Conservation (phyloP, 2,329 filamentous ascomycete species). For the Colletotrichum spinosum region DNA sequence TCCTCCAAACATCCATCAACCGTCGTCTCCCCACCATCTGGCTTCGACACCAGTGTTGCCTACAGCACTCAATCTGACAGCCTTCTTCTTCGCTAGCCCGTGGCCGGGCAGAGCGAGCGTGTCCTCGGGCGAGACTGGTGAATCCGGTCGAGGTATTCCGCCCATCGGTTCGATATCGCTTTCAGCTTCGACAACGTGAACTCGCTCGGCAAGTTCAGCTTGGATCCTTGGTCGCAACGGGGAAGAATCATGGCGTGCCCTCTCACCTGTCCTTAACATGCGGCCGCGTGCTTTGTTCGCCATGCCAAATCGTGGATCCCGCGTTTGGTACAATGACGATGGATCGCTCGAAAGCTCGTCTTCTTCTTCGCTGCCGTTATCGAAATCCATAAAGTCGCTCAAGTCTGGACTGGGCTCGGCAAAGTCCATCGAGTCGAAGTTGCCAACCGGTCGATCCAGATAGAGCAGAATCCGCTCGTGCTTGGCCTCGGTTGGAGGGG, state of each 20-base stretch:
- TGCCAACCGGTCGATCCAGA: slow-evolving; percentile 45
- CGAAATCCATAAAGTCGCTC: slow-evolving; percentile 53
- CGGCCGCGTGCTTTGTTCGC: slow-evolving; percentile 19
- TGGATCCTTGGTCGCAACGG: slow-evolving; percentile 22
- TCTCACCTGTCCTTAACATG: slow-evolving; percentile 18
- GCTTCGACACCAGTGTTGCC: slow-evolving; percentile 46
- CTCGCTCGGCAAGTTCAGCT: slow-evolving; percentile 2
- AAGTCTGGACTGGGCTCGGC: slow-evolving; percentile 51
- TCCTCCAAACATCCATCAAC: slow-evolving; percentile 22
- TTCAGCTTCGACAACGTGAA: slow-evolving; percentile 38
- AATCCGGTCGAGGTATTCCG: slow-evolving; percentile 53
- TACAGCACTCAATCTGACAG: slow-evolving; percentile 56
- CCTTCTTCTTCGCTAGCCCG: slow-evolving; percentile 50
- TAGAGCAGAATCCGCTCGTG: slow-evolving; percentile 48
- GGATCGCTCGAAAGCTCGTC: slow-evolving; percentile 33
- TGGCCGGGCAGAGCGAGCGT: slow-evolving; percentile 17
- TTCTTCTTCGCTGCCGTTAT: slow-evolving; percentile 41
- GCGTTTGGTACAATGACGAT: slow-evolving; percentile 3
- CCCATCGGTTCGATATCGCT: slow-evolving; percentile 39
- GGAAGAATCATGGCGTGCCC: slow-evolving; percentile 25
- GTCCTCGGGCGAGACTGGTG: slow-evolving; percentile 41
- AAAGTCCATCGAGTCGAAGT: slow-evolving; percentile 41
- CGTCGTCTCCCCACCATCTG: slow-evolving; percentile 57
- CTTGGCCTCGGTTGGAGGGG: slow-evolving; percentile 30
- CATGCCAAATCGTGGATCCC: slow-evolving; percentile 2